Evolutionary conservation across 768 basidiomycete genomes (phyloP).

Genomic region (Lentinula boryana): DNA sequence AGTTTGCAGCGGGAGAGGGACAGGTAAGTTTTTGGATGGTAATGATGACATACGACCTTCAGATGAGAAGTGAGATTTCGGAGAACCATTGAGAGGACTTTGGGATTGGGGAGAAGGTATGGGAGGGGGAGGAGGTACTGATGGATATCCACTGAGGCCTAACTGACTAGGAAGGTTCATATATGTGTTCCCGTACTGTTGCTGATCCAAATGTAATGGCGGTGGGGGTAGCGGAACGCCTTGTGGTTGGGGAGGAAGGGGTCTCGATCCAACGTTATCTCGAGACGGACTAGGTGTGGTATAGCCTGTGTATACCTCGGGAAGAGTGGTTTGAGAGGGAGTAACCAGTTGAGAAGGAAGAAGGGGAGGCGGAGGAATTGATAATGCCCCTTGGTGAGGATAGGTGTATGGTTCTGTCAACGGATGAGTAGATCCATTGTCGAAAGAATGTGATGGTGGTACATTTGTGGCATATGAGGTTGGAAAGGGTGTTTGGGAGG

Average conservation of each 20-base stretch:
- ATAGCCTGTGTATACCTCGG: conserved; percentile 34
- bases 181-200: neutral
- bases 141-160: neutral
- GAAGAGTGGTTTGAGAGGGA: conserved; percentile 25
- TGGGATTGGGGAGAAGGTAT: conserved; percentile 13
- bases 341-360: conserved; percentile 25
- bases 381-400: neutral
- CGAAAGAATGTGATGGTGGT: conserved; percentile 3
- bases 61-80: conserved; percentile 14
- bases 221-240: neutral
- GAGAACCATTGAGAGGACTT: conserved; percentile 10
- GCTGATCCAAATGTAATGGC: neutral
- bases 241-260: conserved; percentile 35
- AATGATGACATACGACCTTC: conserved; percentile 2
- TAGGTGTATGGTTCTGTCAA: conserved; percentile 1
- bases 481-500: conserved; percentile 19
- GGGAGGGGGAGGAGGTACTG: neutral
- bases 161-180: neutral
- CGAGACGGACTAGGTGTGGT: conserved; percentile 23
- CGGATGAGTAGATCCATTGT: neutral
- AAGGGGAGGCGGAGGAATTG: conserved; percentile 13
- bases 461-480: neutral
- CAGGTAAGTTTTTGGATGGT: neutral
- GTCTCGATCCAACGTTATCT: conserved; percentile 25
- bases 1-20: conserved; percentile 1